Base-by-base conservation (phyloP, 768 basidiomycete species). In the Krasilnikovozyma curviuscula region DNA sequence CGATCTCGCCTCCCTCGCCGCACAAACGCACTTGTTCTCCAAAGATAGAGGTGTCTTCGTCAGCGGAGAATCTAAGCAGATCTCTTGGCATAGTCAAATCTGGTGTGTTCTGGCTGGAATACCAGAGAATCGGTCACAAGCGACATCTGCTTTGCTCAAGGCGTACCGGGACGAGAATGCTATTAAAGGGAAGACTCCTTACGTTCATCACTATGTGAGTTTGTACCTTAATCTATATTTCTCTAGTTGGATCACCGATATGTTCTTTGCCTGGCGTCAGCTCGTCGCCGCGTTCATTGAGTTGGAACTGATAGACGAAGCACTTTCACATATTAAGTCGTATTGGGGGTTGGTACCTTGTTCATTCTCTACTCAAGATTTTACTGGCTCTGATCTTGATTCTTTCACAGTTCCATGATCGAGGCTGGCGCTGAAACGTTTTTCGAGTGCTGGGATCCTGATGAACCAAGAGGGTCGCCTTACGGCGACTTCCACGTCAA, bases 291-390 rank as follows among this genome's bases (percentile, higher is more conserved):
- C 58, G 7, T 51, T 57, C 41, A 54, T 59, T 48, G 38, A 32
- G n/a, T 56, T 55, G 3, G 58, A 52, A 1, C 42, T 56, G 19
- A 10, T 34, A 12, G 55, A 56, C 21, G 39, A 55, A 9, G 58
- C 58, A 0, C 28, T 55, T 19, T 43, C 52, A 35, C 58, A 59
- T 40, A 55, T 59, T 48, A 49, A 42, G 7, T 25, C 34, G 5
- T 59, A 59, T 39, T 59, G 58, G 58, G 58, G 58, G 27, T 55
- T n/a, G n/a, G n/a, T n/a, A n/a, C n/a, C n/a, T n/a, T n/a, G n/a
- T n/a, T n/a, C n/a, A n/a, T n/a, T n/a, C n/a, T n/a, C n/a, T n/a
- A n/a, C n/a, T n/a, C n/a, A n/a, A n/a, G n/a, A n/a, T n/a, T n/a
- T n/a, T n/a, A n/a, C n/a, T n/a, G n/a, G n/a, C n/a, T n/a, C n/a